phyloP scores from a whole-genome alignment of 805 yeast genomes.

The Scheffersomyces spartinae region DNA sequence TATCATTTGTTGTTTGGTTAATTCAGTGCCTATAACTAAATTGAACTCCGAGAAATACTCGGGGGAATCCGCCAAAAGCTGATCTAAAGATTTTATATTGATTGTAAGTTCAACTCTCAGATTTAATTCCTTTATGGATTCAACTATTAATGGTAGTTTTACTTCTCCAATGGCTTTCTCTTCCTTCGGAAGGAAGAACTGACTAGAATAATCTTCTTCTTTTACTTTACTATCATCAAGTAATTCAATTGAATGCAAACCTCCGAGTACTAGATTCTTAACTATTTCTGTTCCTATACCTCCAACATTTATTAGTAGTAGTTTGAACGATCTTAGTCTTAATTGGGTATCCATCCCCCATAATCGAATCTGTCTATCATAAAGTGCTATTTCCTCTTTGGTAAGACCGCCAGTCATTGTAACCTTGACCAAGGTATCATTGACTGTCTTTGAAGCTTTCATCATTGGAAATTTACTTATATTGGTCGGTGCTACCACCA shows the following conservation, averaged over 20 bases:
- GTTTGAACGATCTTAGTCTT: slow-evolving; percentile 56
- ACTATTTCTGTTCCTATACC: slow-evolving; percentile 74
- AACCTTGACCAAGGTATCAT: too few relatives aligned
- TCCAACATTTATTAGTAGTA: slow-evolving; percentile 61
- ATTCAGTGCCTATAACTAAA: slow-evolving; percentile 66
- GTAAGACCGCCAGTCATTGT: too few relatives aligned
- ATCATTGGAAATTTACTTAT: too few relatives aligned
- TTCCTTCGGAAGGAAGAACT: slow-evolving; percentile 55
- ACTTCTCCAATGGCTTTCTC: slow-evolving; percentile 41
- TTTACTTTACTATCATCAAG: slow-evolving; percentile 44
- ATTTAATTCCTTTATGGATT: slow-evolving; percentile 61
- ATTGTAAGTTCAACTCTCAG: slow-evolving; percentile 56
- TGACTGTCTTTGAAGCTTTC: too few relatives aligned
- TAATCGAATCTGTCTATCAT: slow-evolving; percentile 87
- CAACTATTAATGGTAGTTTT: slow-evolving; percentile 43
- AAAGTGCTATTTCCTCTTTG: slow-evolving; percentile 85
- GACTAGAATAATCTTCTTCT: slow-evolving; percentile 58
- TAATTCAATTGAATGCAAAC: slow-evolving; percentile 69
- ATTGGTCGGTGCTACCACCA: too few relatives aligned
- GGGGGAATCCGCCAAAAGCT: slow-evolving; percentile 7
- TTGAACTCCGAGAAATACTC: slow-evolving; percentile 46
- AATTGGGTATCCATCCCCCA: slow-evolving; percentile 96
- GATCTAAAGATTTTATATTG: slow-evolving; percentile 18
- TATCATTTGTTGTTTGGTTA: slow-evolving; percentile 28
- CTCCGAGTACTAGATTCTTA: slow-evolving; percentile 81